A percentile compares a stretch with the other conserved stretches of the same genome.
Conservation (phyloP, 139 green algal genomes). For the Picochlorum sp. region DNA sequence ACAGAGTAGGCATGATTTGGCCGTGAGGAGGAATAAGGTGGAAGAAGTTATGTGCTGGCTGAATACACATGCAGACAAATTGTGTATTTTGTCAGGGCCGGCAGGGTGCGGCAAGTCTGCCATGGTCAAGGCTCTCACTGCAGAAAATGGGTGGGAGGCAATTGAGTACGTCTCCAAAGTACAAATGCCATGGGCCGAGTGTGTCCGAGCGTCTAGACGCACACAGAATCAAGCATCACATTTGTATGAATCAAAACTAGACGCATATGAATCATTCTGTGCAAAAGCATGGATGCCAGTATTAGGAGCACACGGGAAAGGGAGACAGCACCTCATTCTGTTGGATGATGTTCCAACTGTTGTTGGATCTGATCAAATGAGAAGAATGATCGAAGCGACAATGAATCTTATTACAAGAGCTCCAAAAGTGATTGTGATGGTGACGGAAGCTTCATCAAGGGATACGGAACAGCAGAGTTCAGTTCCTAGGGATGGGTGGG, state of each 20-base stretch:
- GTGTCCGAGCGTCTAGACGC: constrained; percentile 31
- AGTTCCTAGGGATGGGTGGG: too few species aligned
- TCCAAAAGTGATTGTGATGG: constrained; percentile 51
- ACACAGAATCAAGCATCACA: not conserved
- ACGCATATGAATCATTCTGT: constrained; percentile 68
- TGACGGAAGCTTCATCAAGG: constrained; percentile 25
- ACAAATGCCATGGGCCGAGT: constrained; percentile 53
- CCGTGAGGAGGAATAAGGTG: constrained; percentile 64
- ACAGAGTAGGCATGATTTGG: constrained; percentile 30
- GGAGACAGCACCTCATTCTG: constrained; percentile 47
- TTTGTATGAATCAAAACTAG: constrained; percentile 59
- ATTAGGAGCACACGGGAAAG: not conserved
- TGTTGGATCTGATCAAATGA: constrained; percentile 28
- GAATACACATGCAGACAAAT: constrained; percentile 14
- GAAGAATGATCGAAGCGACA: constrained; percentile 38
- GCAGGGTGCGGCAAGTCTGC: constrained; percentile 62
- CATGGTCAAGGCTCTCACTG: constrained; percentile 41
- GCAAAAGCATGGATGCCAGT: constrained; percentile 47
- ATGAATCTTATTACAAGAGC: constrained; percentile 32
- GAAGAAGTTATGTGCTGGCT: constrained; percentile 53
- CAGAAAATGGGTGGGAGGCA: constrained; percentile 46
- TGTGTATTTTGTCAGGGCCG: constrained; percentile 50
- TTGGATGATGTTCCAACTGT: constrained; percentile 66
- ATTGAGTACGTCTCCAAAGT: constrained; percentile 54
- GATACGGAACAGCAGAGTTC: too few species aligned